Evolutionary conservation across 1,139 yeast species (phyloP).

Genomic region (Scheffersomyces illinoinensis): DNA sequence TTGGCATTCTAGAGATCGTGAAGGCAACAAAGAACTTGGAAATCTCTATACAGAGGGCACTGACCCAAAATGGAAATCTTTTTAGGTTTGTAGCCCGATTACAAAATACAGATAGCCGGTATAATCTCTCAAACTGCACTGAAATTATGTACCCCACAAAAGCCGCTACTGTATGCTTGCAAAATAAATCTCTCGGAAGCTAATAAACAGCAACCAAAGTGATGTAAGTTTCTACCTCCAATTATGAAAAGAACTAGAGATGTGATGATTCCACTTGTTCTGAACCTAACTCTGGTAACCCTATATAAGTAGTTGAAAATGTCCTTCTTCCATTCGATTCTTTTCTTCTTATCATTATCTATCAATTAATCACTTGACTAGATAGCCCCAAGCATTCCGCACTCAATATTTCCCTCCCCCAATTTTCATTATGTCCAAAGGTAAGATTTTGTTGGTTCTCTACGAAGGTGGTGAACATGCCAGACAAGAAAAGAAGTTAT

Average conservation of each 20-base stretch:
- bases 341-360: neutral
- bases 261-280: neutral
- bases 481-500: constrained; percentile 55
- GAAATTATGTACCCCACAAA: neutral
- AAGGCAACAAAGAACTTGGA: neutral
- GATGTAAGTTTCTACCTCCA: neutral
- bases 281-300: neutral
- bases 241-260: neutral
- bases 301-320: neutral
- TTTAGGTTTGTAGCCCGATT: neutral
- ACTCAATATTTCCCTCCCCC: neutral
- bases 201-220: neutral
- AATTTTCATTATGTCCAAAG: constrained; percentile 15
- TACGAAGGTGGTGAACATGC: constrained; percentile 62
- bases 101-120: neutral
- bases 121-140: neutral
- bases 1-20: neutral
- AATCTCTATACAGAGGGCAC: too few relatives aligned
- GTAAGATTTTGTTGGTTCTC: constrained; percentile 56
- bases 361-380: neutral
- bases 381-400: neutral
- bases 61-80: neutral
- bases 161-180: neutral
- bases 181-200: neutral
- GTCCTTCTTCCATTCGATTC: neutral